Conservation (phyloP, 495 filamentous ascomycete species). For the Chlorociboria aeruginascens region DNA sequence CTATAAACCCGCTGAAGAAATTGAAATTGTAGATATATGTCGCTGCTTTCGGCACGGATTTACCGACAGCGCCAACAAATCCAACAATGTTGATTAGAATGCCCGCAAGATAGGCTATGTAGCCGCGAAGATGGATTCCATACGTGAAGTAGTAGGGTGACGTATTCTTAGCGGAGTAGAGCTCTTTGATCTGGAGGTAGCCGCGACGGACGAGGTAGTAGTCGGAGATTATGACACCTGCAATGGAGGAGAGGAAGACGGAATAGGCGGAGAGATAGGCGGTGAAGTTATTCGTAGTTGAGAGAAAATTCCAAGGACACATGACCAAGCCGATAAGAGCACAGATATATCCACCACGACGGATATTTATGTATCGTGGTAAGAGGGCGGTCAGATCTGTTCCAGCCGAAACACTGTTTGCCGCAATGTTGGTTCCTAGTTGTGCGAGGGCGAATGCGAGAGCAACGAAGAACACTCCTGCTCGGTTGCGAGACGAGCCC, state of each 20-base stretch:
- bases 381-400: constrained; percentile 88
- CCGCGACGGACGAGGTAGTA: constrained; percentile 84
- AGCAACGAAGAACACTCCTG: constrained; percentile 82
- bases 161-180: constrained; percentile 59
- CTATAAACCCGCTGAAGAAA: constrained; percentile 75
- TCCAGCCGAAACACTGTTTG: constrained; percentile 81
- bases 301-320: constrained; percentile 80
- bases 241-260: constrained; percentile 90
- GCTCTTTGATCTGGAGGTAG: constrained; percentile 64
- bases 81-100: constrained; percentile 91
- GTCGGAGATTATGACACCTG: constrained; percentile 79
- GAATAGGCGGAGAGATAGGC: constrained; percentile 90
- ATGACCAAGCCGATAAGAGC: constrained; percentile 74
- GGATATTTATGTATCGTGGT: constrained; percentile 77
- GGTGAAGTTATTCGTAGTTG: constrained; percentile 75
- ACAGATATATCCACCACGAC: constrained; percentile 83
- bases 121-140: constrained; percentile 76
- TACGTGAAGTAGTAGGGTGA: constrained; percentile 62
- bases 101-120: constrained; percentile 70
- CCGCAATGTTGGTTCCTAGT: constrained; percentile 80
- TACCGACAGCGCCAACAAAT: constrained; percentile 72
- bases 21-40: constrained; percentile 84
- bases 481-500: constrained; percentile 62
- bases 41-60: constrained; percentile 57
- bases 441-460: constrained; percentile 77